Evolutionary conservation across 2,329 filamentous ascomycete species (phyloP).

Genomic region (Hortaea sp.): DNA sequence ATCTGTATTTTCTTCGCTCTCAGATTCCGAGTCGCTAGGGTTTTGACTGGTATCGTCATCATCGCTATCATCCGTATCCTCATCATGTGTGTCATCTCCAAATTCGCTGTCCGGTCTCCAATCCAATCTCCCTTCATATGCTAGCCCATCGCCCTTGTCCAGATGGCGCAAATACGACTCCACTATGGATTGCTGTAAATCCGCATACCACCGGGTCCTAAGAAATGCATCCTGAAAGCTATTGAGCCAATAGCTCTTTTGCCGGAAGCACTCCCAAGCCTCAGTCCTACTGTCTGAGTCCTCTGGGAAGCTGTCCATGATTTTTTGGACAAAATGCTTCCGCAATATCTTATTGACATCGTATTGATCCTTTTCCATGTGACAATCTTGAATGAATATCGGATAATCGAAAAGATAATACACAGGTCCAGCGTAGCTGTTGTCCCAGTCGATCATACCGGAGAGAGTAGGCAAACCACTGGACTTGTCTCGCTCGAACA

Average conservation of each 20-base stretch:
- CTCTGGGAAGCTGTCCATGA: not conserved
- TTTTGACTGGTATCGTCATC: too few relatives aligned
- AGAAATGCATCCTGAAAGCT: not conserved
- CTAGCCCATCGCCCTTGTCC: too few relatives aligned
- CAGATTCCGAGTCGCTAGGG: too few relatives aligned
- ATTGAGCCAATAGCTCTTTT: constrained; percentile 1
- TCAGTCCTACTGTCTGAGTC: not conserved
- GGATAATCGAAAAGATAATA: constrained; percentile 9
- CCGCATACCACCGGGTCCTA: too few relatives aligned
- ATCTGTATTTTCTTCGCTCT: too few relatives aligned
- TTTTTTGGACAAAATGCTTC: constrained; percentile 4
- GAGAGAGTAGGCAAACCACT: not conserved
- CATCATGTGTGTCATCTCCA: too few relatives aligned
- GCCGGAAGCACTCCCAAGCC: constrained; percentile 4
- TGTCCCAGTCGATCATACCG: constrained; percentile 13
- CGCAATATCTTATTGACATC: constrained; percentile 7
- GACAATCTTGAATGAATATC: constrained; percentile 5
- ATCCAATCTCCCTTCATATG: too few relatives aligned
- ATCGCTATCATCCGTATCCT: too few relatives aligned
- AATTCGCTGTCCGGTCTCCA: too few relatives aligned
- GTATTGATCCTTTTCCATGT: not conserved
- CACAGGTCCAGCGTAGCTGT: constrained; percentile 2
- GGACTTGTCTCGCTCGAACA: not conserved
- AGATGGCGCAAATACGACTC: too few relatives aligned
- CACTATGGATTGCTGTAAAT: too few relatives aligned